Base-by-base conservation (phyloP, 768 basidiomycete genomes). In the Xerocomellus amylosporus region DNA sequence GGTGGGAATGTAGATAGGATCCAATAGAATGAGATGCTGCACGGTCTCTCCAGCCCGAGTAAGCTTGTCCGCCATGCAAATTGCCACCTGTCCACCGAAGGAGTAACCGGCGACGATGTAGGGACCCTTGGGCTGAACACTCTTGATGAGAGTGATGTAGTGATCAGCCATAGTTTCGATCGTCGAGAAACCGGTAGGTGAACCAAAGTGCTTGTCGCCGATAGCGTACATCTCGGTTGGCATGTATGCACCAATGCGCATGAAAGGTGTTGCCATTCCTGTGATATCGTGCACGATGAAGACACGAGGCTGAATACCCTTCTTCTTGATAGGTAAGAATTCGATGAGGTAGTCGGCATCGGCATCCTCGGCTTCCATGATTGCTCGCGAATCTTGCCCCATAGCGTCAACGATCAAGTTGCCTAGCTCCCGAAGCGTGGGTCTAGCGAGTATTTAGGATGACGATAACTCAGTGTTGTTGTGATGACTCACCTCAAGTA, bases 221-320 rank as follows among this genome's bases (percentile, higher is more conserved):
- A 69, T 70, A n/a, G 68, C 68, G 31, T 69, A 69, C 62, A 70
- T 65, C 62, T 69, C 67, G 42, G 56, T 67, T 1, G 67, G 65
- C 67, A 69, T 69, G 54, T 60, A 69, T 20, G 68, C 64, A 7
- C 67, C 68, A 24, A 69, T 67, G 13, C 67, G 64, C 68, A 69
- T 69, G 55, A 65, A 70, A 4, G 67, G 67, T 2, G 67, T 69
- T 8, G 64, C 68, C 65, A 69, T 69, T 36, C 67, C 67, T 4
- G 67, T 69, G 56, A 69, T 62, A 40, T 69, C 67, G 57, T 69
- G 67, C n/a, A 69, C 64, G 46, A 69, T 51, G 45, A 67, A 69
- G 47, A 69, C 2, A 15, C 64, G 66, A 31, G 67, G 67, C 1
- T 34, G 59, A 13, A 58, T 55, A 17, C 67, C 67, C 59, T 69